Conservation (phyloP, 1,284 basidiomycete species). For the Sporisorium iseilematis-ciliati region DNA sequence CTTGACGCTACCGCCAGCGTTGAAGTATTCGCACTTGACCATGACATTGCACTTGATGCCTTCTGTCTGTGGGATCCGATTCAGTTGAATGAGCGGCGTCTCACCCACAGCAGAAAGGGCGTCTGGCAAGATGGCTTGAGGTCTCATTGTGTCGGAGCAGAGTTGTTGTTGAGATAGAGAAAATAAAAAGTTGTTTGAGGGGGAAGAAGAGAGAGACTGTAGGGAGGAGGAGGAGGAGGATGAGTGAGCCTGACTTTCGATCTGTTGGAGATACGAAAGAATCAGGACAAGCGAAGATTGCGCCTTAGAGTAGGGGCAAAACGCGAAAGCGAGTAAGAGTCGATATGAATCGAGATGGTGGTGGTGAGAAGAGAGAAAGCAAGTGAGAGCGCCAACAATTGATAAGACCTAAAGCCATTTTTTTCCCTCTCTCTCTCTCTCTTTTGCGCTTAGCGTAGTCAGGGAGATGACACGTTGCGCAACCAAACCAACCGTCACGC, state of each 20-base stretch:
- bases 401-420: no score
- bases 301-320: constrained; percentile 39
- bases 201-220: constrained; percentile 10
- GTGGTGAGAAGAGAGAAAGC: constrained; percentile 13
- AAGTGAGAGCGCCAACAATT: neutral
- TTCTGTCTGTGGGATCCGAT: constrained; percentile 80
- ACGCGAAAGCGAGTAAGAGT: constrained; percentile 18
- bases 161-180: neutral
- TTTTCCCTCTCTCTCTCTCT: no score
- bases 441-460: no score
- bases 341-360: constrained; percentile 23
- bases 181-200: neutral
- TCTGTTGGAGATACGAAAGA: constrained; percentile 56
- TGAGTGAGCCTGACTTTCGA: constrained; percentile 44
- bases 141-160: constrained; percentile 30
- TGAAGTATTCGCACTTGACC: constrained; percentile 90
- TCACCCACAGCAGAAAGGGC: constrained; percentile 88
- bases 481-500: constrained; percentile 6
- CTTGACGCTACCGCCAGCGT: constrained; percentile 92
- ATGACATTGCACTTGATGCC: constrained; percentile 91
- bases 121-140: constrained; percentile 55
- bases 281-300: constrained; percentile 40
- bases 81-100: constrained; percentile 88
- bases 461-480: constrained; percentile 2
- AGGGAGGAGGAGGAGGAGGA: constrained; percentile 2